Evolutionary conservation across 2,329 filamentous ascomycete genomes (phyloP), one percentile per base, ranked within the genome.

Genomic region (Beauveria bassiana): DNA sequence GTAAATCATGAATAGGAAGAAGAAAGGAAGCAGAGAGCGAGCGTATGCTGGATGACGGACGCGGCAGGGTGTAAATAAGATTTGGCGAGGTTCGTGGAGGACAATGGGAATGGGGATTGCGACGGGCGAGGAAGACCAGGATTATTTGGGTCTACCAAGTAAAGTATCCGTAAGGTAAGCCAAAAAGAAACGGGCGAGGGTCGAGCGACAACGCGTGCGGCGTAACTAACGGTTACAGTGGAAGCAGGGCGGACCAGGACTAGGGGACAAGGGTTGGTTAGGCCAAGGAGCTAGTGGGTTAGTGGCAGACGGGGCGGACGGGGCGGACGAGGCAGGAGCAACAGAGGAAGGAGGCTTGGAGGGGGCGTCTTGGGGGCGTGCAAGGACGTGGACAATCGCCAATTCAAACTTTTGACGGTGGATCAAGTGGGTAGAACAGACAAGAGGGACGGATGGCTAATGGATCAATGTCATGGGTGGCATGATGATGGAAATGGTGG

Each of bases 371-470:
- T 34, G 20, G 31, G 31, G 46, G 38, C 53, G 53, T 59, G 57
- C 20, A 26, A 50, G 55, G 47, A 31, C 9, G 31, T 40, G 46
- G 31, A 22, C 56, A 59, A 59, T 59, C 57, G 57, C n/a, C 47
- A 38, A 59, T 59, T 58, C 57, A 59, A 52, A 45, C 47, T 59
- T 52, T 59, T 40, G 57, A 42, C 22, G 34, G 57, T 59, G 57
- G 57, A 46, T 52, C 24, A 4, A 26, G 57, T 60, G 57, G 49
- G 12, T 22, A 20, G 56, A 42, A 57, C 47, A 46, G 55, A 34
- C 34, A n/a, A 46, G 34, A 51, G 42, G 45, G 56, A 50, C 43
- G 16, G 34, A 38, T 16, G 34, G 34, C 34, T 47, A 31, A 40
- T 31, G 55, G 45, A 14, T 38, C 5, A 49, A 45, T 28, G 8